Evolutionary conservation across 1,139 yeast genomes (phyloP).

Genomic region (Yamadazyma atmosphaerica): DNA sequence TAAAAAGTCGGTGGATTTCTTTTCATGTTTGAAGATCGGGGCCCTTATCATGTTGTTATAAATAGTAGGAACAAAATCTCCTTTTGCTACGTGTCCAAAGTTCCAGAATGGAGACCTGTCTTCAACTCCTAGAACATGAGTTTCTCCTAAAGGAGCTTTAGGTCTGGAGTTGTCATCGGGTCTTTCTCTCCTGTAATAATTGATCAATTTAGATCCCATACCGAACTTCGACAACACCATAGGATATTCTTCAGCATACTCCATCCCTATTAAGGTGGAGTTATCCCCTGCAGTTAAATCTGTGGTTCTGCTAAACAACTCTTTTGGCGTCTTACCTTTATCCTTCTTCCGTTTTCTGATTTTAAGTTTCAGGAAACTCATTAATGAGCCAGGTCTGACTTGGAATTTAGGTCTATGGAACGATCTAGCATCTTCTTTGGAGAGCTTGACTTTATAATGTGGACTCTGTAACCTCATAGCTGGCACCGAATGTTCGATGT

Average conservation of each 20-base stretch:
- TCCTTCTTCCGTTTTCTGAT: slow-evolving; percentile 88
- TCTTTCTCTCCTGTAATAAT: slow-evolving; percentile 82
- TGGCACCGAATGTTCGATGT: slow-evolving; percentile 89
- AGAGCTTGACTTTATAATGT: slow-evolving; percentile 76
- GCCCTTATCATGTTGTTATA: slow-evolving; percentile 93
- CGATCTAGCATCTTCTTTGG: slow-evolving; percentile 68
- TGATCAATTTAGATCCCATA: slow-evolving; percentile 92
- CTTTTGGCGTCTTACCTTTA: slow-evolving; percentile 76
- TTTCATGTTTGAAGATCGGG: slow-evolving; percentile 87
- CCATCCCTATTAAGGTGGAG: slow-evolving; percentile 70
- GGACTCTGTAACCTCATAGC: slow-evolving; percentile 89
- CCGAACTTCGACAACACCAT: slow-evolving; percentile 83
- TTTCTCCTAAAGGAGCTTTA: slow-evolving; percentile 87
- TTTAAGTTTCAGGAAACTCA: slow-evolving; percentile 75
- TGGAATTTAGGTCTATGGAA: slow-evolving; percentile 80
- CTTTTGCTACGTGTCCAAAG: slow-evolving; percentile 95
- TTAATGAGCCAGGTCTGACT: slow-evolving; percentile 74
- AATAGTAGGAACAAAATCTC: slow-evolving; percentile 88
- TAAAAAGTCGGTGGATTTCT: slow-evolving; percentile 76
- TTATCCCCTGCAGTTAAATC: slow-evolving; percentile 87
- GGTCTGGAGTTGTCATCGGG: slow-evolving; percentile 88
- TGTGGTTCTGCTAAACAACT: slow-evolving; percentile 65
- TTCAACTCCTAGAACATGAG: slow-evolving; percentile 91
- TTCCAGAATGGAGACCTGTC: slow-evolving; percentile 98
- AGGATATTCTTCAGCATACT: slow-evolving; percentile 90